Base-by-base conservation (phyloP, 306 rosid genomes). In the Cercis canadensis region DNA sequence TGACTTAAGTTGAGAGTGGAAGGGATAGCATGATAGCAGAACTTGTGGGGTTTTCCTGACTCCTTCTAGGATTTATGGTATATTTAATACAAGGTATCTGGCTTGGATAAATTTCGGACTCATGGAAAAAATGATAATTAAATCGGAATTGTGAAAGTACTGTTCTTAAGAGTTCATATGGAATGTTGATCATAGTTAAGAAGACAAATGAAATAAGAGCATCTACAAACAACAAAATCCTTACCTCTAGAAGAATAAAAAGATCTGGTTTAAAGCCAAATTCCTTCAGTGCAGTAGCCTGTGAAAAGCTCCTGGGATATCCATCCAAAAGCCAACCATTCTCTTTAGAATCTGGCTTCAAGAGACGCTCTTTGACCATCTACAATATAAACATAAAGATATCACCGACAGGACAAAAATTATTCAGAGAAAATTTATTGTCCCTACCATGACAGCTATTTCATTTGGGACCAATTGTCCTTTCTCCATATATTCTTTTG, bases 311-410 rank as follows among this genome's bases (percentile, higher is more conserved):
- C 85, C 99, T 86, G 57, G 99, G 99, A 67, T 89, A 91, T 21
- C 99, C 99, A 80, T 94, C 97, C 70, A 94, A 79, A 69, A 91
- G 99, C 99, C 99, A 94, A 52, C 99, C 99, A 63, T 83, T 76
- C 53, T 86, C 61, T 43, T 15, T 75, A 75, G 99, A 75, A 72
- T 94, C 97, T 9, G 89, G 87, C 75, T 80, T 76, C 41, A 44
- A 80, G 69, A 94, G 83, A 55, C 97, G 92, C 16, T 89, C 96
- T 73, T 83, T 94, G 58, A 94, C 97, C 92, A 94, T 94, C 95
- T 93, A 67, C 80, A 83, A 11, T 44, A 74, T 60, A 41, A 45
- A 32, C 57, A 66, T 24, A 24, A 24, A 15, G 49, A 64, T n/a
- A 65, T 81, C 68, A 83, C 29, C 52, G 69, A 65, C 17, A 53